A percentile compares a stretch with the other conserved stretches of the same genome.
These are phyloP conservation scores for Capillidium rhysosporum DNA, from an alignment of 371 early-diverging fungal genomes.

Conservation along the genomic window DNA sequence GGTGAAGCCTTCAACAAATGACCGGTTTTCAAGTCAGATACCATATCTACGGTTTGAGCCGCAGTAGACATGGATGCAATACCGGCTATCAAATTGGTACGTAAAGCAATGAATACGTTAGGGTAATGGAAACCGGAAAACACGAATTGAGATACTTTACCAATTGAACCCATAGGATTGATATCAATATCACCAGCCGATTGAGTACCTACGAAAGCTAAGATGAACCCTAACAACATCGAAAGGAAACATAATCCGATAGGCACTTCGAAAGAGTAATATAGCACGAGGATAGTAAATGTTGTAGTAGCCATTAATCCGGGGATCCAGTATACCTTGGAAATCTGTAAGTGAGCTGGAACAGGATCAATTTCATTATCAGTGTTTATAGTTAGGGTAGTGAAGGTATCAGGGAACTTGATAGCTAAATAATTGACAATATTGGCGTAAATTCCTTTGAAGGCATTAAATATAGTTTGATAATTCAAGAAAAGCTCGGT, in stretches of 20 bases:
- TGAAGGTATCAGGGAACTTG: neutral
- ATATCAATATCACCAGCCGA: slow-evolving; percentile 46
- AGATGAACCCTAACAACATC: slow-evolving; percentile 35
- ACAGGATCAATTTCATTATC: slow-evolving; percentile 13
- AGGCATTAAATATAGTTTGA: slow-evolving; percentile 9
- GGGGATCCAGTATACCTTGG: slow-evolving; percentile 28
- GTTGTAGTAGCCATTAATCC: slow-evolving; percentile 31
- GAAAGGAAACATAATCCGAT: slow-evolving; percentile 30
- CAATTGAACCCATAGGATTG: slow-evolving; percentile 33
- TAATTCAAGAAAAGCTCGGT: slow-evolving; percentile 34
- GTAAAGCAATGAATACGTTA: slow-evolving; percentile 20
- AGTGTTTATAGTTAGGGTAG: neutral
- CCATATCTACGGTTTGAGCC: slow-evolving; percentile 41
- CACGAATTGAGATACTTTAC: slow-evolving; percentile 37
- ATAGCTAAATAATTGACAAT: slow-evolving; percentile 9
- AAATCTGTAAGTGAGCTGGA: slow-evolving; percentile 24
- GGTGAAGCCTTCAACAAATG: slow-evolving; percentile 39
- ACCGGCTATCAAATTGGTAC: slow-evolving; percentile 36
- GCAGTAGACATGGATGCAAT: slow-evolving; percentile 35
- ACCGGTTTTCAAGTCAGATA: slow-evolving; percentile 41
- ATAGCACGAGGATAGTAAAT: slow-evolving; percentile 35
- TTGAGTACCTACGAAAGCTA: slow-evolving; percentile 46
- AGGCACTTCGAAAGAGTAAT: slow-evolving; percentile 29
- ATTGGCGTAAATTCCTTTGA: slow-evolving; percentile 19
- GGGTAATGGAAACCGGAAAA: slow-evolving; percentile 35